These are phyloP conservation scores for Leptographium flavum DNA, from an alignment of 2,329 filamentous ascomycete genomes.

Conservation along the genomic window DNA sequence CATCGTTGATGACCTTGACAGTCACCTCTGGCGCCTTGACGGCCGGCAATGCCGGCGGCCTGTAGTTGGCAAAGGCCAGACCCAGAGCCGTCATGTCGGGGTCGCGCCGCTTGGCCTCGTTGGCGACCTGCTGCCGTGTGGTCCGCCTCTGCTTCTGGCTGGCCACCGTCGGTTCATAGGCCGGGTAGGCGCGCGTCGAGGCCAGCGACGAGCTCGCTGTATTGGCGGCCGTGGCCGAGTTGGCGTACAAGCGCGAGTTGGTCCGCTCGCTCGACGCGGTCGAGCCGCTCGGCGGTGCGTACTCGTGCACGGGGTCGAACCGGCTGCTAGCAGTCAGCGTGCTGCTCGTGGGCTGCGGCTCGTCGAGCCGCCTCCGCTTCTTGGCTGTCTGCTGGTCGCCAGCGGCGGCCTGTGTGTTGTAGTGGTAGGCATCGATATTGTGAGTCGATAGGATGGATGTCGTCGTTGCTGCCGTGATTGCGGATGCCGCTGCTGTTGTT, in stretches of 20 bases:
- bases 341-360: slow-evolving; percentile 17
- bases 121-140: slow-evolving; percentile 61
- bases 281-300: slow-evolving; percentile 44
- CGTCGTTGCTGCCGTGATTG: too few species aligned
- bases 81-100: slow-evolving; percentile 56
- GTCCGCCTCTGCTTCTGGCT: slow-evolving; percentile 80
- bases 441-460: too few species aligned
- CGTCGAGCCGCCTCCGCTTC: slow-evolving; percentile 55
- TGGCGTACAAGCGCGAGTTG: slow-evolving; percentile 44
- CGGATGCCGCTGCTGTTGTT: too few species aligned
- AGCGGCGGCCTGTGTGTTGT: slow-evolving; percentile 11
- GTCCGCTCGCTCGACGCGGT: slow-evolving; percentile 74
- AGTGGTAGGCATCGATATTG: slow-evolving; percentile 2
- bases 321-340: slow-evolving; percentile 24
- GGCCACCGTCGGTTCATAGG: slow-evolving; percentile 43
- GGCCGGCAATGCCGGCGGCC: slow-evolving; percentile 73
- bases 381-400: slow-evolving; percentile 44
- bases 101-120: slow-evolving; percentile 66
- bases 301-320: slow-evolving; percentile 57
- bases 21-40: slow-evolving; percentile 77
- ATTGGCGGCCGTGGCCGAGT: slow-evolving; percentile 40
- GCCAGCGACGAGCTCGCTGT: slow-evolving; percentile 81
- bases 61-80: slow-evolving; percentile 64
- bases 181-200: slow-evolving; percentile 49
- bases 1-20: slow-evolving; percentile 48